phyloP scores from a whole-genome alignment of 1,139 yeast genomes.

The Diutina neorugosa region DNA sequence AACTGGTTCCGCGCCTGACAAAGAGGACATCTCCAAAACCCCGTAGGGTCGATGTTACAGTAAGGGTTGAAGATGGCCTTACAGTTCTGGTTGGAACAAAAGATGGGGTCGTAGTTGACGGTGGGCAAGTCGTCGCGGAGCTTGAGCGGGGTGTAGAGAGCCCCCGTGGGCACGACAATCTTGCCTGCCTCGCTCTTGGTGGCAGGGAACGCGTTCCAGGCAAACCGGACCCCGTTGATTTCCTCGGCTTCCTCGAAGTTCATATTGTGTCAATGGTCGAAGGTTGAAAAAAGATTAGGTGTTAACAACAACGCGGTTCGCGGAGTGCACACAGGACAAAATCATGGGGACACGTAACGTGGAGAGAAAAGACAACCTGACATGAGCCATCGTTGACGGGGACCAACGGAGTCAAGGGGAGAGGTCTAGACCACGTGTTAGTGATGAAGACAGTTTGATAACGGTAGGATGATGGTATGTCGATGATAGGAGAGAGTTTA shows the following conservation, averaged over 20 bases:
- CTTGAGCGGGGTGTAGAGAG: slow-evolving; percentile 85
- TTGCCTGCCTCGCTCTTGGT: slow-evolving; percentile 85
- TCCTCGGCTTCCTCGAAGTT: slow-evolving; percentile 41
- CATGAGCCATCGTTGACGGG: neutral
- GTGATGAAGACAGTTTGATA: too few species aligned
- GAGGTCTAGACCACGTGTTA: too few species aligned
- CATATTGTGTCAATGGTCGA: slow-evolving; percentile 14
- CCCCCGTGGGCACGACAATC: slow-evolving; percentile 90
- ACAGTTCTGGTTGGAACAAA: slow-evolving; percentile 72
- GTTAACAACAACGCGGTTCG: slow-evolving; percentile 3
- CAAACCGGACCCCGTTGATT: slow-evolving; percentile 36
- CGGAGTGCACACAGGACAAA: neutral
- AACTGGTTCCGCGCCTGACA: slow-evolving; percentile 78
- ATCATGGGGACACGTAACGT: neutral
- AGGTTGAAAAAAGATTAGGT: slow-evolving; percentile 2
- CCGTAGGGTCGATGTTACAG: slow-evolving; percentile 72
- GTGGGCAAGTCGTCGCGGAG: slow-evolving; percentile 67
- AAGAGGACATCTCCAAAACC: slow-evolving; percentile 84
- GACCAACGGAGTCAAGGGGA: neutral
- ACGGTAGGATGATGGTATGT: too few species aligned
- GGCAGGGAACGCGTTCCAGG: slow-evolving; percentile 56
- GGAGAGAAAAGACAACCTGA: neutral
- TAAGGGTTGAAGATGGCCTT: slow-evolving; percentile 82
- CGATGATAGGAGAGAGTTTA: too few species aligned
- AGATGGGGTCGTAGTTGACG: slow-evolving; percentile 83